phyloP scores from a whole-genome alignment of 257 asterid species.

The Datura wrightii region DNA sequence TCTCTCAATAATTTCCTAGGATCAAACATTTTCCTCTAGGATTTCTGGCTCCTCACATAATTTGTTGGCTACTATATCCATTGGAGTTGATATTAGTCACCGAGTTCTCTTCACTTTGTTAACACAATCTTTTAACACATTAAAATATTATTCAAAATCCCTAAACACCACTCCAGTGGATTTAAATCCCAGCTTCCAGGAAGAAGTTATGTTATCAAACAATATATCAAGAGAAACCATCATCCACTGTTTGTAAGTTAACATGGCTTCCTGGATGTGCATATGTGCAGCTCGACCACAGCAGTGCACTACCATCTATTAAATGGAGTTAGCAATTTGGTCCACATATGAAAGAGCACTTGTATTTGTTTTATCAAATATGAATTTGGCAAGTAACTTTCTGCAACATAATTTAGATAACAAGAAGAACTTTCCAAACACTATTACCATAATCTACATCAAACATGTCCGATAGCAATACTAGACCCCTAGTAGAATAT shows the following conservation, averaged over 20 bases:
- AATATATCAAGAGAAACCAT: not conserved
- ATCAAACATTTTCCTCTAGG: not conserved
- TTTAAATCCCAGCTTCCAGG: not conserved
- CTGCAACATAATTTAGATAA: constrained; percentile 11
- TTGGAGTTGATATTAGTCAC: not conserved
- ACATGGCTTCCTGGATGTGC: not conserved
- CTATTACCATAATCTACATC: constrained; percentile 5
- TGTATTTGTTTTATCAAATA: constrained; percentile 13
- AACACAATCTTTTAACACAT: constrained; percentile 2
- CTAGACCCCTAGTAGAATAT: no score
- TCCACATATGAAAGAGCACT: not conserved
- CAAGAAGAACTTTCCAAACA: not conserved
- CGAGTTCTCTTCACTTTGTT: not conserved
- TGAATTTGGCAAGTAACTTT: not conserved
- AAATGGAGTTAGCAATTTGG: not conserved
- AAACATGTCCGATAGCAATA: not conserved
- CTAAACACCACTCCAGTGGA: not conserved
- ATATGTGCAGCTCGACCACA: not conserved
- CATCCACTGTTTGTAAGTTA: constrained; percentile 20
- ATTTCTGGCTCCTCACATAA: not conserved
- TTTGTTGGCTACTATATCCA: not conserved
- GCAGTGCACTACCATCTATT: not conserved
- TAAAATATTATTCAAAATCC: not conserved
- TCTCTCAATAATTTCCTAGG: constrained; percentile 14
- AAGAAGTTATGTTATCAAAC: not conserved